Base-by-base conservation (phyloP, 176 grass and related monocot species). In the Carex scoparia region DNA sequence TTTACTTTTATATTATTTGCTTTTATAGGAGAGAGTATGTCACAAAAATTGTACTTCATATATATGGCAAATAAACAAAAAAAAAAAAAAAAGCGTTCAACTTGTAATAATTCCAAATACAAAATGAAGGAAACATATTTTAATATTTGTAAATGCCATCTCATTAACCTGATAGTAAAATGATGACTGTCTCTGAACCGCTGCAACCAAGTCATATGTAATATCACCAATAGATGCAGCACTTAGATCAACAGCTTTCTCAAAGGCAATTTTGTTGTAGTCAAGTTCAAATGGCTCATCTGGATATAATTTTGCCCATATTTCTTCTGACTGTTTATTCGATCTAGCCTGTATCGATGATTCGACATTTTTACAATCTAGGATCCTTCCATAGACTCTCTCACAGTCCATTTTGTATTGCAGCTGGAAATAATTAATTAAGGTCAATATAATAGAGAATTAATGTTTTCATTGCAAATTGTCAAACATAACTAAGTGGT, bases 331-430 rank as follows among this genome's bases (percentile, higher is more conserved):
- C 73, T 91, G 73, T 61, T 85, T 19, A 72, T 79, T 91, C n/a
- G 84, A 92, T 38, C 58, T 87, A 48, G 75, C 18, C 80, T 38
- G 54, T 53, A 86, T 40, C 19, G 87, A 94, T 13, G 94, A 97
- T 80, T 83, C 42, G 65, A 97, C 90, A 48, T 86, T 89, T 31
- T 81, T 78, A 54, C 74, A 90, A 66, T 86, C 65, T 37, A 97
- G 70, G 42, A 97, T 88, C 85, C 84, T 92, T 7, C 90, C 92
- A 86, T 85, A 97, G 3, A 89, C 58, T 86, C 90, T 78, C 80
- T 97, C 87, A 67, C 94, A 94, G 85, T 97, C 90, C 87, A 87
- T 92, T 65, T 87, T 88, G 71, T 97, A 97, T 84, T 86, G 94
- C 62, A 56, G 85, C 94, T 97, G 46, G 46, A 48, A n/a, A 75